Conservation (phyloP, 106 monocot species). For the Acorus gramineus region DNA sequence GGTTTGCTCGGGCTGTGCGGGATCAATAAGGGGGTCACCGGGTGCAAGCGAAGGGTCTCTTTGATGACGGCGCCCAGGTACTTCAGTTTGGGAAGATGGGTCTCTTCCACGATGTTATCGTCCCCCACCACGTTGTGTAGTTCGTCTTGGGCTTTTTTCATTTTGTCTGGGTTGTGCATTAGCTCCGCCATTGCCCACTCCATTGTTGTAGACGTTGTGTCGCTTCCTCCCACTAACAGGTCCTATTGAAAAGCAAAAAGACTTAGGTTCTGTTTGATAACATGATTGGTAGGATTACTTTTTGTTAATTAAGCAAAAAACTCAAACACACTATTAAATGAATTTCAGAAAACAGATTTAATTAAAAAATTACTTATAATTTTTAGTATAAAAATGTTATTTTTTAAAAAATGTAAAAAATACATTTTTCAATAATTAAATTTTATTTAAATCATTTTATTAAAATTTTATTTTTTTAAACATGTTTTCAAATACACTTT, state of each 20-base stretch:
- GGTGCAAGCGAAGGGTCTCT: constrained; percentile 13
- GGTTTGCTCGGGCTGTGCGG: constrained; percentile 2
- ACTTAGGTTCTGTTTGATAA: too few species aligned
- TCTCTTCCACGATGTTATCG: constrained; percentile 5
- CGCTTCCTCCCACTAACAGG: constrained; percentile 9
- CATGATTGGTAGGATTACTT: too few species aligned
- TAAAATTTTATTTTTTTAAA: too few species aligned
- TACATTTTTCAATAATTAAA: too few species aligned
- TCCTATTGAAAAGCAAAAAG: neutral
- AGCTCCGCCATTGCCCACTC: constrained; percentile 21
- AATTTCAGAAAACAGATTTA: too few species aligned
- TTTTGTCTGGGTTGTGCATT: constrained; percentile 4
- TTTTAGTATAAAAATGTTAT: too few species aligned
- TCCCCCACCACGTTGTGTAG: constrained; percentile 9
- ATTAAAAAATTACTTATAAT: too few species aligned
- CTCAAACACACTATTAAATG: too few species aligned
- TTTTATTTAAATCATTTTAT: too few species aligned
- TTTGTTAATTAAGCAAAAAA: too few species aligned
- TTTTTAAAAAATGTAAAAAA: too few species aligned
- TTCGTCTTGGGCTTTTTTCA: constrained; percentile 8
- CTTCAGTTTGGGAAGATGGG: constrained; percentile 6
- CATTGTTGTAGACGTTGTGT: constrained; percentile 7
- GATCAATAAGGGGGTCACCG: constrained; percentile 10
- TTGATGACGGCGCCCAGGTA: constrained; percentile 12
- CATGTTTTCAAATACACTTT: too few species aligned